Base-by-base conservation (phyloP, 2,329 filamentous ascomycete genomes). In the Diaporthe citrichinensis region DNA sequence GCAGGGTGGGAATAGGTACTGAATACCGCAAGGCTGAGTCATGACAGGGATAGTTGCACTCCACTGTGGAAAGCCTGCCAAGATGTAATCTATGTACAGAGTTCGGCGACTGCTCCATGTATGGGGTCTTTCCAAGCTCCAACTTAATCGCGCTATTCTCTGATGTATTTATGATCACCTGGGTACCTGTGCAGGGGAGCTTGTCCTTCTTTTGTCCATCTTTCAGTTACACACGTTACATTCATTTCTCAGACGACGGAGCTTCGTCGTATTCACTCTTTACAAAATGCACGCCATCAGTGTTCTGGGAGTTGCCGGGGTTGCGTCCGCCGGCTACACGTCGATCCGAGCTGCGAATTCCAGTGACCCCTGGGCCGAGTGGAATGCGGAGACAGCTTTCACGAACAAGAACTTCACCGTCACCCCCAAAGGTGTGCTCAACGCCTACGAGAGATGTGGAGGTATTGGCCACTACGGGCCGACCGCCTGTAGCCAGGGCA, bases 381-480 rank as follows among this genome's bases (percentile, higher is more conserved):
- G 59, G 59, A 65, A 65, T 1, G 17, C 46, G 39, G 59, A 65
- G 39, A 65, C 59, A 1, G 59, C 59, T 2, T 46, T 46, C 39
- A 46, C 59, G 0, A 65, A 14, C n/a, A 46, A 46, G 15, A 65
- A 65, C 14, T 65, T 46, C 25, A 65, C 59, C 6, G 36, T 44
- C 25, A 65, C 59, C 25, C 59, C 59, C 1, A 44, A 65, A 23
- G 59, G 59, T 15, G 59, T 65, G 59, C 59, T 46, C 10, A 34
- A 46, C 5, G 2, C 41, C 25, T 49, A 65, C 61, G 61, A 65
- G 39, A 34, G 61, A 31, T 65, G 61, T 17, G 61, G 41, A 31
- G 61, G 61, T 14, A 65, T 65, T 17, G 61, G 61, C 12, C 61
- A 65, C 41, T 46, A 65, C 20, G 41, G 61, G 2, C 61, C 61